Conservation (phyloP, 352 stramenopile species). For the Globisporangium recalcitrans region DNA sequence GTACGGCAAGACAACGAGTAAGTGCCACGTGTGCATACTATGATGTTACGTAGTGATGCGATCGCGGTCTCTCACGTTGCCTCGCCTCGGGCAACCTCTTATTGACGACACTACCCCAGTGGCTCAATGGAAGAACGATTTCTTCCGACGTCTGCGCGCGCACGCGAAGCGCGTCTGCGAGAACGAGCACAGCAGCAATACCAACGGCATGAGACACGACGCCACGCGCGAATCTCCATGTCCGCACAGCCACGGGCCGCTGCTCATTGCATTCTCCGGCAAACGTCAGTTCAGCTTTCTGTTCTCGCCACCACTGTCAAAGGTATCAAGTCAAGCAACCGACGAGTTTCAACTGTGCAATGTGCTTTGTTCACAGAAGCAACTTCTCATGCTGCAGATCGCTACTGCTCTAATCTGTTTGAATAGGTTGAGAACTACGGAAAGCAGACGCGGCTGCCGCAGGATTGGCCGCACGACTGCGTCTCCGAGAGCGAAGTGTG, state of each 20-base stretch:
- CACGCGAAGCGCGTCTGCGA: conserved; percentile 54
- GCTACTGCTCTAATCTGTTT: background rate
- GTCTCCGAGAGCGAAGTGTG: conserved; percentile 62
- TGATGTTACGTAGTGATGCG: too few relatives aligned
- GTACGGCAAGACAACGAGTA: conserved; percentile 71
- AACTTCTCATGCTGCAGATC: background rate
- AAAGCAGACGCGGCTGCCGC: conserved; percentile 49
- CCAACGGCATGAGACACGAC: background rate
- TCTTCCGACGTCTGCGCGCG: conserved; percentile 49
- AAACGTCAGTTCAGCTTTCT: conserved; percentile 85
- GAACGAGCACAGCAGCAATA: conserved; percentile 25
- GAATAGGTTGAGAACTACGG: conserved; percentile 49
- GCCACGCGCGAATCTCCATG: conserved; percentile 21
- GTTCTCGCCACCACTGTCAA: conserved; percentile 67
- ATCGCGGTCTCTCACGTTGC: too few relatives aligned
- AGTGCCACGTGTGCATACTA: too few relatives aligned
- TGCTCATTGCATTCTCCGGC: conserved; percentile 81
- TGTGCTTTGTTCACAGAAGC: background rate
- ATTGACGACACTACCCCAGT: too few relatives aligned
- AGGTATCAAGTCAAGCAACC: conserved; percentile 20
- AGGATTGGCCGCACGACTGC: conserved; percentile 63
- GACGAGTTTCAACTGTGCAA: background rate
- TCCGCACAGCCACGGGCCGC: conserved; percentile 38
- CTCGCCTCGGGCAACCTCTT: too few relatives aligned
- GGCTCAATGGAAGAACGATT: conserved; percentile 50